These are phyloP conservation scores for Fusarium guadeloupense DNA, from an alignment of 2,329 filamentous ascomycete species.

Conservation along the genomic window DNA sequence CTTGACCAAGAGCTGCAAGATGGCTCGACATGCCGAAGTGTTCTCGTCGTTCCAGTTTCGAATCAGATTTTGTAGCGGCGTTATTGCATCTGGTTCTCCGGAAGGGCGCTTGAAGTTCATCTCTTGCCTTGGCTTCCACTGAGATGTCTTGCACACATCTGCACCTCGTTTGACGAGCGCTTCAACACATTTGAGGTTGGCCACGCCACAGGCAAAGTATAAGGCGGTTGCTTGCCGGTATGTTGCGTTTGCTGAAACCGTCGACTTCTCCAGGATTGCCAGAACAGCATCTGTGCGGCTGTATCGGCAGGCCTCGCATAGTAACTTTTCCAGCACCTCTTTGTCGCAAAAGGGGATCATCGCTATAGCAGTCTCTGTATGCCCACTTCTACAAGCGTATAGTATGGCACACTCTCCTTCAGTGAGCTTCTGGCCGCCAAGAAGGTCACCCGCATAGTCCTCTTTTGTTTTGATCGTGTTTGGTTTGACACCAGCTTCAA, in stretches of 20 bases:
- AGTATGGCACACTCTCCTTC: constrained; percentile 25
- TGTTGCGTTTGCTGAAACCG: constrained; percentile 25
- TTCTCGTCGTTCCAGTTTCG: constrained; percentile 10
- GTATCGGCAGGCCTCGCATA: constrained; percentile 30
- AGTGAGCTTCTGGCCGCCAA: background rate
- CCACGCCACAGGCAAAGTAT: constrained; percentile 14
- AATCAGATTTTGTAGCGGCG: constrained; percentile 20
- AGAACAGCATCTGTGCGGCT: constrained; percentile 19
- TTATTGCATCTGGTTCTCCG: background rate
- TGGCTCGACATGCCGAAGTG: constrained; percentile 3
- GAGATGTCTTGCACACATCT: constrained; percentile 11
- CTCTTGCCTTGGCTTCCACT: background rate
- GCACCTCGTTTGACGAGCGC: constrained; percentile 27
- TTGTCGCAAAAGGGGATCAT: constrained; percentile 34
- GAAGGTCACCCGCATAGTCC: background rate
- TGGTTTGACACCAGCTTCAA: constrained; percentile 27
- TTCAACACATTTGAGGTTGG: constrained; percentile 18
- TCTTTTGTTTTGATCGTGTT: constrained; percentile 23
- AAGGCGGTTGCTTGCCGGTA: constrained; percentile 20
- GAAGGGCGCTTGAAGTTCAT: background rate
- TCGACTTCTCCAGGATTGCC: constrained; percentile 14
- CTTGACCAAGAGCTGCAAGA: constrained; percentile 19
- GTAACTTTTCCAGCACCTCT: constrained; percentile 22
- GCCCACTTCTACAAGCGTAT: constrained; percentile 29
- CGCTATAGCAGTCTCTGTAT: constrained; percentile 13